These are phyloP conservation scores for Telopea speciosissima DNA, from an alignment of 177 flowering plant genomes.

Conservation along the genomic window DNA sequence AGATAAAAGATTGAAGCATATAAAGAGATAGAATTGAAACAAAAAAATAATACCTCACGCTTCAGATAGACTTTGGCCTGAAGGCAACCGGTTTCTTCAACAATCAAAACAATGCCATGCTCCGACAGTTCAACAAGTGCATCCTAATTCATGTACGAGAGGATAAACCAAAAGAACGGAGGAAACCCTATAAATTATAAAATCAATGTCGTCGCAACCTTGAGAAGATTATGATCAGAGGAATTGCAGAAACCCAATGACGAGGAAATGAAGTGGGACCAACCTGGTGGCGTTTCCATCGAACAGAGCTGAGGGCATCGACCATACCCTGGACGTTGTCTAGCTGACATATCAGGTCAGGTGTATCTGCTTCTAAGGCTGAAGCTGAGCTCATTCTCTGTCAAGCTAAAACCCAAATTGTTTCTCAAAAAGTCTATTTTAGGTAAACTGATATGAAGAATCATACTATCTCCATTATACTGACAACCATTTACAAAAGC, in stretches of 20 bases:
- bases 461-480: too few species aligned
- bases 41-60: conserved; percentile 48
- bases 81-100: conserved; percentile 84
- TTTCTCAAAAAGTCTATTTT: too few species aligned
- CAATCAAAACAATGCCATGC: conserved; percentile 82
- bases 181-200: conserved; percentile 1
- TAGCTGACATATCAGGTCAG: conserved; percentile 70
- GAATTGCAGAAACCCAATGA: not conserved
- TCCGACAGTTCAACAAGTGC: conserved; percentile 83
- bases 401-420: conserved; percentile 12
- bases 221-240: not conserved
- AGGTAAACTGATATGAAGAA: too few species aligned
- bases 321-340: conserved; percentile 86
- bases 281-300: conserved; percentile 94
- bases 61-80: conserved; percentile 95
- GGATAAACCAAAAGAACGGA: not conserved
- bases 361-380: conserved; percentile 31
- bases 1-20: not conserved
- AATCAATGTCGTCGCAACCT: not conserved
- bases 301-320: conserved; percentile 79
- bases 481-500: too few species aligned
- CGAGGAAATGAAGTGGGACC: not conserved
- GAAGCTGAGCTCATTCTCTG: conserved; percentile 44
- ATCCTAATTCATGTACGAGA: conserved; percentile 36
- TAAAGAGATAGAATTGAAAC: not conserved